A percentile compares a stretch with the other conserved stretches of the same genome.
phyloP scores from a whole-genome alignment of 169 alveolate genomes.

The Pseudocohnilembus persalinus region DNA sequence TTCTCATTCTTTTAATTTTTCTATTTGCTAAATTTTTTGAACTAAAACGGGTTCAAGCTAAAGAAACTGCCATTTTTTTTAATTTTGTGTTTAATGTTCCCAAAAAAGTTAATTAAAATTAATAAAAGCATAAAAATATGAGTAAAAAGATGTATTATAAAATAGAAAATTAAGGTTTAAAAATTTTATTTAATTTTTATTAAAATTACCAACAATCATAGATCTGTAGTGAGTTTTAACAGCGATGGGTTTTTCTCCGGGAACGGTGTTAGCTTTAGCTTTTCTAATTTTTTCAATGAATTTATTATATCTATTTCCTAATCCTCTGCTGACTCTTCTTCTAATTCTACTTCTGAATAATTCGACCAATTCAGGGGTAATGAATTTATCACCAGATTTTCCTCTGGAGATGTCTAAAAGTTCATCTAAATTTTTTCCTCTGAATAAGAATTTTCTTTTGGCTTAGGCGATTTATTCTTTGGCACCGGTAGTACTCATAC shows the following conservation, averaged over 20 bases:
- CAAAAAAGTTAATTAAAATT: too few species aligned
- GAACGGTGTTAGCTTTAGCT: slow-evolving; percentile 55
- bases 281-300: slow-evolving; percentile 67
- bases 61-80: too few species aligned
- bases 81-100: too few species aligned
- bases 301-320: slow-evolving; percentile 65
- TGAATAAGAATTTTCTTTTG: slow-evolving; percentile 21
- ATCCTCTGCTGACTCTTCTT: slow-evolving; percentile 73
- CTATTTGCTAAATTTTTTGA: too few species aligned
- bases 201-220: slow-evolving; percentile 49
- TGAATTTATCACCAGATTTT: slow-evolving; percentile 4
- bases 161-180: too few species aligned
- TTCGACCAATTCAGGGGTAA: slow-evolving; percentile 54
- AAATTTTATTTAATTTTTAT: too few species aligned
- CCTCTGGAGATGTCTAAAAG: not conserved
- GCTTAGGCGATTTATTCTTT: not conserved
- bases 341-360: slow-evolving; percentile 66
- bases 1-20: too few species aligned
- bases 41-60: too few species aligned
- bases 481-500: not conserved
- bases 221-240: slow-evolving; percentile 83
- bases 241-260: slow-evolving; percentile 79
- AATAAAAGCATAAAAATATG: too few species aligned
- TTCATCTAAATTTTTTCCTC: slow-evolving; percentile 27
- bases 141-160: too few species aligned